These are phyloP conservation scores for Ophiocordyceps sinensis DNA, from an alignment of 2,329 filamentous ascomycete species.

Conservation along the genomic window DNA sequence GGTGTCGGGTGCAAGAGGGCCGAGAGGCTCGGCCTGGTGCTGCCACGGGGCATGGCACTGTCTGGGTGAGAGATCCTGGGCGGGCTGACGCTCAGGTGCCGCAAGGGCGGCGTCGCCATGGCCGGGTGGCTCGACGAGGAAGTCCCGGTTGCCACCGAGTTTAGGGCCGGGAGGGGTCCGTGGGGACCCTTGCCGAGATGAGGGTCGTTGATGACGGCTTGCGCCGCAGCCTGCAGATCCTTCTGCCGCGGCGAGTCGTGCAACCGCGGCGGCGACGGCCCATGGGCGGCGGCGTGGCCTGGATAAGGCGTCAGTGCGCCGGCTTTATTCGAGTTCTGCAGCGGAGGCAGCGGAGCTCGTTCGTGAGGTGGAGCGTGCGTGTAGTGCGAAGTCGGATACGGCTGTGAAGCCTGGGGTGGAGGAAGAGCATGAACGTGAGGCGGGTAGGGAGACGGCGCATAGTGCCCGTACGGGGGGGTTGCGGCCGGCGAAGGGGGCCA, in stretches of 20 bases:
- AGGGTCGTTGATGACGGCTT: slow-evolving; percentile 25
- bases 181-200: slow-evolving; percentile 24
- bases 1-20: slow-evolving; percentile 36
- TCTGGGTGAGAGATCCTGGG: slow-evolving; percentile 26
- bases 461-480: slow-evolving; percentile 38
- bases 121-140: slow-evolving; percentile 12
- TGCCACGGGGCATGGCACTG: slow-evolving; percentile 7
- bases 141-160: slow-evolving; percentile 15
- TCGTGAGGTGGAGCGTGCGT: slow-evolving; percentile 13
- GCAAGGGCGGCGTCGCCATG: slow-evolving; percentile 27
- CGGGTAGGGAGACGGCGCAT: slow-evolving; percentile 23
- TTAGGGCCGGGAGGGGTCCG: slow-evolving; percentile 29
- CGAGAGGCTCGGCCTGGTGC: slow-evolving; percentile 31
- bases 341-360: slow-evolving; percentile 21
- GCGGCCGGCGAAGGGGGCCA: slow-evolving; percentile 43
- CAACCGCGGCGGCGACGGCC: slow-evolving; percentile 12
- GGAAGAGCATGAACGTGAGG: slow-evolving; percentile 13
- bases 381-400: slow-evolving; percentile 14
- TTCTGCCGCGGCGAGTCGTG: slow-evolving; percentile 29
- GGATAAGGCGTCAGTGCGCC: slow-evolving; percentile 15
- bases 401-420: slow-evolving; percentile 14
- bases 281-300: slow-evolving; percentile 12
- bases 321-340: slow-evolving; percentile 15
- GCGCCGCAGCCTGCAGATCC: slow-evolving; percentile 28
- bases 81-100: slow-evolving; percentile 34